Percentiles rank a stretch among this genome's conserved stretches.
These are phyloP conservation scores for Rhododendron ovatum DNA, from an alignment of 148 eudicot genomes.

Conservation along the genomic window DNA sequence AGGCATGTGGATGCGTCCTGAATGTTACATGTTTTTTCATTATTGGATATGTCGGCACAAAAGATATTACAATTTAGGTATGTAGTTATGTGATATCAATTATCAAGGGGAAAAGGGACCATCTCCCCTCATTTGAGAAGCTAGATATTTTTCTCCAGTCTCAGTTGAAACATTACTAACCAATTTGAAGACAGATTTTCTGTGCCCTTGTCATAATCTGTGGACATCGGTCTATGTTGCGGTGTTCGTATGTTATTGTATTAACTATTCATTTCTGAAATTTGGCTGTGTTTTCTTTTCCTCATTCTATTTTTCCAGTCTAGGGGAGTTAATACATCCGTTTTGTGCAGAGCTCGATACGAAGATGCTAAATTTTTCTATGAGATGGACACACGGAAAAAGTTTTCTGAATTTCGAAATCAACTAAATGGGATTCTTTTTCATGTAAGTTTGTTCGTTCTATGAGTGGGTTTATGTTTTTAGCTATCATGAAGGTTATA, in stretches of 20 bases:
- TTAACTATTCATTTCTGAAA: background rate
- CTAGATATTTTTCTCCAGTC: background rate
- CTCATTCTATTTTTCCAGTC: background rate
- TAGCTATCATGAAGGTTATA: background rate
- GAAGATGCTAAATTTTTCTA: conserved; percentile 99
- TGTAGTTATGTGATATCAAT: background rate
- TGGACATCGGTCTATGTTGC: background rate
- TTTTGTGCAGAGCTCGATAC: conserved; percentile 78
- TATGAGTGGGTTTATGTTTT: background rate
- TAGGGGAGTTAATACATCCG: background rate
- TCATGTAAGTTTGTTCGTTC: conserved; percentile 55
- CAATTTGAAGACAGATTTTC: background rate
- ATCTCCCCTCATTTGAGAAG: background rate
- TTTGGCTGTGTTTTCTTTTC: background rate
- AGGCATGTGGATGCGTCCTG: background rate
- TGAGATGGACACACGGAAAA: conserved; percentile 75
- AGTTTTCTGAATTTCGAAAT: conserved; percentile 66
- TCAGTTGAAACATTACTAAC: background rate
- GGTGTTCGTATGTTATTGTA: background rate
- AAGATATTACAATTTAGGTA: background rate
- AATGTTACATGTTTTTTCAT: background rate
- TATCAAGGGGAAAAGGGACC: background rate
- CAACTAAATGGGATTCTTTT: conserved; percentile 92
- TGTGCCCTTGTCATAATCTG: background rate
- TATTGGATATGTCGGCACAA: background rate